These are phyloP conservation scores for Macrocystidia cucumis DNA, from an alignment of 1,284 basidiomycete species.

Conservation along the genomic window DNA sequence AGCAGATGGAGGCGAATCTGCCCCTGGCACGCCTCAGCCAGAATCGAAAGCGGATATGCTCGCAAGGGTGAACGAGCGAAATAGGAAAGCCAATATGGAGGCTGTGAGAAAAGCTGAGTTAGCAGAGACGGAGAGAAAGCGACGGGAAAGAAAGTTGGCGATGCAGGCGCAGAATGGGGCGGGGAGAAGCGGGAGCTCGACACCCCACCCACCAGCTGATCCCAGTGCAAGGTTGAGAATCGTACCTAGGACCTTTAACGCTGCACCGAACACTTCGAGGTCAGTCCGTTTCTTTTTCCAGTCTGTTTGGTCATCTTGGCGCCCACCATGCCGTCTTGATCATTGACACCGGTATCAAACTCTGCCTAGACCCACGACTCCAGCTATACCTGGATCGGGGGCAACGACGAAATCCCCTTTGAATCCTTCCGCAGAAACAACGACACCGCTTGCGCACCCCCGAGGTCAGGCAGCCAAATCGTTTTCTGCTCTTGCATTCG, in stretches of 20 bases:
- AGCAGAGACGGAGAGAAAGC: constrained; percentile 55
- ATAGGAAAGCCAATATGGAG: constrained; percentile 76
- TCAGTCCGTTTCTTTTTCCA: constrained; percentile 24
- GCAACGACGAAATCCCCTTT: constrained; percentile 30
- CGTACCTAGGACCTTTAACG: constrained; percentile 42
- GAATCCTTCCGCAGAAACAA: constrained; percentile 21
- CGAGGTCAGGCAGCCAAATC: constrained; percentile 34
- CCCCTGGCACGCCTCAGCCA: constrained; percentile 14
- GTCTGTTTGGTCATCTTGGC: constrained; percentile 7
- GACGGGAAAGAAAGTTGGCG: constrained; percentile 54
- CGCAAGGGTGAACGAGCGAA: constrained; percentile 82
- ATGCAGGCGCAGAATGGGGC: constrained; percentile 32
- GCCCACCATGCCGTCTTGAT: constrained; percentile 5
- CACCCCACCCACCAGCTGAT: too few species aligned
- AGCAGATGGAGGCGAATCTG: too few species aligned
- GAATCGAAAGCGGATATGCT: constrained; percentile 48
- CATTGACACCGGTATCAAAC: constrained; percentile 43
- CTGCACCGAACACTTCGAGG: constrained; percentile 37
- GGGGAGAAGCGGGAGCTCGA: too few species aligned
- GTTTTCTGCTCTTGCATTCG: constrained; percentile 51
- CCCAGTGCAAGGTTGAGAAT: constrained; percentile 59
- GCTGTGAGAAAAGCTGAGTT: constrained; percentile 73
- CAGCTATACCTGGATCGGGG: constrained; percentile 5
- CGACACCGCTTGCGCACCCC: too few species aligned
- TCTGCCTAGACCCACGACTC: constrained; percentile 15